phyloP scores from a whole-genome alignment of 768 basidiomycete genomes.

The Leccinum ochraceum region DNA sequence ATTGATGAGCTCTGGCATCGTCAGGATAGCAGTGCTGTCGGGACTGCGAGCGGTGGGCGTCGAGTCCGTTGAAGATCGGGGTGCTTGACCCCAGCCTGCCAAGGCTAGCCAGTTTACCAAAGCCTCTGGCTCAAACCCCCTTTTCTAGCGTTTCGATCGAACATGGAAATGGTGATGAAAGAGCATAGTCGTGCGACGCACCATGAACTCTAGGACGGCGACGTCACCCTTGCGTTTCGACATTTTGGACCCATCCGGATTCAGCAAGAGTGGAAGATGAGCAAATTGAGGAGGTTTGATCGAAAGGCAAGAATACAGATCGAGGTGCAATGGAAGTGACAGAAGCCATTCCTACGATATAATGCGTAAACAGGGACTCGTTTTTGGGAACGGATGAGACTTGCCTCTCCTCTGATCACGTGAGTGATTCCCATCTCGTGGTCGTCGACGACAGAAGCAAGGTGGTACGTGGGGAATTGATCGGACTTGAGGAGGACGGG shows the following conservation, averaged over 20 bases:
- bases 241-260: constrained; percentile 91
- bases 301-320: constrained; percentile 79
- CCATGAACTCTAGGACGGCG: constrained; percentile 83
- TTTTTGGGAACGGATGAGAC: constrained; percentile 11
- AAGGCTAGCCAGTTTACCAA: constrained; percentile 92
- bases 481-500: constrained; percentile 93
- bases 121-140: constrained; percentile 89
- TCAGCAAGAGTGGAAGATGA: constrained; percentile 88
- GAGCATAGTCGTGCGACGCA: constrained; percentile 33
- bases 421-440: constrained; percentile 96
- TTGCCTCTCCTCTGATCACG: constrained; percentile 89
- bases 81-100: constrained; percentile 84
- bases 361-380: not conserved
- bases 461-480: constrained; percentile 92
- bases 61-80: constrained; percentile 32
- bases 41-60: constrained; percentile 44
- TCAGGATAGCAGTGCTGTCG: constrained; percentile 66
- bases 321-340: constrained; percentile 88
- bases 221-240: constrained; percentile 93
- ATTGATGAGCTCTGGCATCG: constrained; percentile 61
- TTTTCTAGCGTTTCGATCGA: constrained; percentile 45
- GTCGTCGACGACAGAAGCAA: constrained; percentile 96
- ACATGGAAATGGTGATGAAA: not conserved
- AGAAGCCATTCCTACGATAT: constrained; percentile 87
- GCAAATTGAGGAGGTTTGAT: constrained; percentile 79